A percentile compares a stretch with the other conserved stretches of the same genome.
Conservation (phyloP, 176 grass and related monocot genomes). For the Alloteropsis semialata region DNA sequence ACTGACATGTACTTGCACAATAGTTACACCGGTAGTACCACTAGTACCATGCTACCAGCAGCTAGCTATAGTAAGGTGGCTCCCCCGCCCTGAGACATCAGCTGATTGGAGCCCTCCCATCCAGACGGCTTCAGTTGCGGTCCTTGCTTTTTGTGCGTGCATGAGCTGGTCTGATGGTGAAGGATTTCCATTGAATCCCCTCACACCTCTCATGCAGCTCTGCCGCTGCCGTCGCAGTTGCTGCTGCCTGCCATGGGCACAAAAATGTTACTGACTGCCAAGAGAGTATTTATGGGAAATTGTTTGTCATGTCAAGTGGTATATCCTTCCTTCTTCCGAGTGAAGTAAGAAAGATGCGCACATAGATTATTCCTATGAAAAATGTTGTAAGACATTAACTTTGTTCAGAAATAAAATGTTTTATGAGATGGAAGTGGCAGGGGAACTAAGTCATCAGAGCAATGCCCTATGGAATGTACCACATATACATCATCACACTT, state of each 20-base stretch:
- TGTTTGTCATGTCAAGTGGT: not conserved
- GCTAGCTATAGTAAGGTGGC: conserved; percentile 27
- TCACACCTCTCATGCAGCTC: conserved; percentile 17
- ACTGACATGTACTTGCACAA: conserved; percentile 47
- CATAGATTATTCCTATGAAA: no score
- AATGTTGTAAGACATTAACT: not conserved
- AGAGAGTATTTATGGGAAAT: not conserved
- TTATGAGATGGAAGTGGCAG: not conserved
- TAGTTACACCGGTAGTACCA: conserved; percentile 33
- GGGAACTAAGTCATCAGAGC: not conserved
- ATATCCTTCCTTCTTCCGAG: not conserved
- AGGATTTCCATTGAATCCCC: conserved; percentile 21
- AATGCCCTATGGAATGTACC: conserved; percentile 22
- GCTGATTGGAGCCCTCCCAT: not conserved
- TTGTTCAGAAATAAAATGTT: not conserved
- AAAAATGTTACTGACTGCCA: not conserved
- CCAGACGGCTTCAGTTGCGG: conserved; percentile 12
- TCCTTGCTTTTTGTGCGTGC: conserved; percentile 33
- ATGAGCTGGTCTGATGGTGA: not conserved
- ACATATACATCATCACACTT: not conserved
- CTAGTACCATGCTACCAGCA: conserved; percentile 12
- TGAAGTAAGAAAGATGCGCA: not conserved
- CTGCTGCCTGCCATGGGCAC: conserved; percentile 23
- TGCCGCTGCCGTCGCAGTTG: conserved; percentile 4
- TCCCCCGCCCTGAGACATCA: not conserved